Percentiles rank a stretch among this genome's conserved stretches.
Evolutionary conservation across 2,329 filamentous ascomycete genomes (phyloP).

Genomic region (Aureobasidium namibiae): DNA sequence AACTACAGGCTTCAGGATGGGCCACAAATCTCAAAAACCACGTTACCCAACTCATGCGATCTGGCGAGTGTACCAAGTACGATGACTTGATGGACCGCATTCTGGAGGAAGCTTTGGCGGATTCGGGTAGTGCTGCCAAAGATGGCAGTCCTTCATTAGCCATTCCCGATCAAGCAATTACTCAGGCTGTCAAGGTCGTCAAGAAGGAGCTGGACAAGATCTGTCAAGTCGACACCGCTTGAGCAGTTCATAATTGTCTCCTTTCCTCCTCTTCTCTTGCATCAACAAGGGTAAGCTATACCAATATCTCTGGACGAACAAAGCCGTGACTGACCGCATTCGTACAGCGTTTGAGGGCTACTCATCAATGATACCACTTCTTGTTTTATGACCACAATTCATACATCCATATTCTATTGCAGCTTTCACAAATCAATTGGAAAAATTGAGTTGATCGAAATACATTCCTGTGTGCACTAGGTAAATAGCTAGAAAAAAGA

Average conservation of each 20-base stretch:
- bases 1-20: slow-evolving; percentile 52
- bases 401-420: no score
- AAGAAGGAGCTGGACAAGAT: slow-evolving; percentile 35
- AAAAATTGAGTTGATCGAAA: background rate
- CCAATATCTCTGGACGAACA: background rate
- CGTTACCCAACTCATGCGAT: slow-evolving; percentile 48
- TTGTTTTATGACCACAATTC: no score
- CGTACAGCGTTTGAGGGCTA: background rate
- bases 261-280: background rate
- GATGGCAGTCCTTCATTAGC: slow-evolving; percentile 13
- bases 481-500: slow-evolving; percentile 9
- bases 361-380: slow-evolving; percentile 5
- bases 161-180: slow-evolving; percentile 36
- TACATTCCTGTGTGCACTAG: slow-evolving; percentile 1
- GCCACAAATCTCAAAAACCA: slow-evolving; percentile 47
- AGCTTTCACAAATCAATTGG: background rate
- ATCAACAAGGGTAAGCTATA: background rate
- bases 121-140: background rate
- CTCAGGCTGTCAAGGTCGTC: slow-evolving; percentile 44
- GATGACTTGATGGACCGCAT: slow-evolving; percentile 49
- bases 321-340: background rate
- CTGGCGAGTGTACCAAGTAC: slow-evolving; percentile 48
- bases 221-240: slow-evolving; percentile 4
- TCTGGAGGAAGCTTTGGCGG: slow-evolving; percentile 35
- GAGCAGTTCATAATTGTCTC: background rate